phyloP scores from a whole-genome alignment of 176 grass and related monocot species.

The Eragrostis curvula region DNA sequence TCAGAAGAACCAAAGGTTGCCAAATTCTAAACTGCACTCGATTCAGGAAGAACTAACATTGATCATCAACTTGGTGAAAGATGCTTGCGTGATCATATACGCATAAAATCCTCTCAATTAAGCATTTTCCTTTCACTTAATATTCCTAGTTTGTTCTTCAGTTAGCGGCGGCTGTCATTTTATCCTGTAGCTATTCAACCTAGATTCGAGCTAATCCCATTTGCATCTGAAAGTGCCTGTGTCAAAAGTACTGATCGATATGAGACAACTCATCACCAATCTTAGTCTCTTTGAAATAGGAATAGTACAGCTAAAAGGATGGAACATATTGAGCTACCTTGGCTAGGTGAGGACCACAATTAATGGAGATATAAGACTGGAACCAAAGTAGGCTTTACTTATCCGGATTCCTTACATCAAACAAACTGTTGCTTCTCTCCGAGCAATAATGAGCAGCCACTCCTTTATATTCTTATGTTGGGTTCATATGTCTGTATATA shows the following conservation, averaged over 20 bases:
- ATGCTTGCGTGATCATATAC: neutral
- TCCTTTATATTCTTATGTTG: slow-evolving; percentile 31
- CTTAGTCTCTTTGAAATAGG: neutral
- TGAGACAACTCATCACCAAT: neutral
- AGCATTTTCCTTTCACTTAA: neutral
- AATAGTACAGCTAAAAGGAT: neutral
- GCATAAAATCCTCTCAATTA: neutral
- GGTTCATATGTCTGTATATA: slow-evolving; percentile 3
- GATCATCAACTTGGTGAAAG: neutral
- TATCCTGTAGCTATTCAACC: slow-evolving; percentile 17
- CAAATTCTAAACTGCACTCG: neutral
- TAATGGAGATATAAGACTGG: slow-evolving; percentile 1
- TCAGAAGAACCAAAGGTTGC: neutral
- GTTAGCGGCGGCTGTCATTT: neutral
- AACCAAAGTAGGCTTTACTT: slow-evolving; percentile 20
- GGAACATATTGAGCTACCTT: neutral
- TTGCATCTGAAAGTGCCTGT: neutral
- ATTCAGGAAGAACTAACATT: neutral
- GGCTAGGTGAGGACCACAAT: slow-evolving; percentile 20
- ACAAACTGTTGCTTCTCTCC: slow-evolving; percentile 31
- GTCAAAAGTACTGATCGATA: slow-evolving; percentile 19
- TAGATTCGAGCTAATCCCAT: slow-evolving; percentile 50
- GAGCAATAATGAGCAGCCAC: slow-evolving; percentile 32
- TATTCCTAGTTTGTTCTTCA: slow-evolving; percentile 24
- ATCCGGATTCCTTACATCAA: neutral